Evolutionary conservation across 495 filamentous ascomycete genomes (phyloP), one percentile per base, ranked within the genome.

Genomic region (Stereocaulon alpinum): DNA sequence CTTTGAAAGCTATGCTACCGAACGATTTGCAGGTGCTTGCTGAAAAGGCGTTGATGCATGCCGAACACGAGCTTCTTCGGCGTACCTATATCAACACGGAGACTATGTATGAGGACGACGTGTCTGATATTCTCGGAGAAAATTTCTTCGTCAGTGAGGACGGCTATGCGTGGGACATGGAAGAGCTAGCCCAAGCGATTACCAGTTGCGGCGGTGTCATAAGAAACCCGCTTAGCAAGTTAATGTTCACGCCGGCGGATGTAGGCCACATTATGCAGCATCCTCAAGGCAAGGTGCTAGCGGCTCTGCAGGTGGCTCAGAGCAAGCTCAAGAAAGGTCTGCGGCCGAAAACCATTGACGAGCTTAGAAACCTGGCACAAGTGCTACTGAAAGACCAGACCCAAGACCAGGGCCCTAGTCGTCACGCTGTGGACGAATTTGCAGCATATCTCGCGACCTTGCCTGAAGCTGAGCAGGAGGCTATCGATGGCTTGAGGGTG

Each of bases 151-250:
- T 52, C 18, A 69, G 59, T 59, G 68, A 71, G 52, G 71, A 72
- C 20, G 62, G 68, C 15, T 77, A 78, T 56, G 69, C 73, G 3
- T 74, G 75, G 69, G 74, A 75, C 59, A 72, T 72, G 67, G 61
- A 59, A 30, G 70, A 72, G 51, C 50, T 74, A 2, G 73, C 69
- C 20, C 67, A 67, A 42, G 58, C 66, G 32, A 62, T 66, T 42
- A 56, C 41, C 34, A 60, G 42, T 40, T 56, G 59, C 53, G 27
- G 48, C 17, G 66, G 63, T 41, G 57, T 70, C 20, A 66, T 73
- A 68, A 64, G 71, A 18, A 70, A 73, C 56, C 71, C 71, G 10
- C 59, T 74, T 12, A 68, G 64, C 54, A 61, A 58, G 30, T 49
- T 66, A 27, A 63, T 73, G 57, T 74, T 74, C 49, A 63, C 68